Evolutionary conservation across 768 basidiomycete genomes (phyloP).

Genomic region (Cystofilobasidium ferigula): DNA sequence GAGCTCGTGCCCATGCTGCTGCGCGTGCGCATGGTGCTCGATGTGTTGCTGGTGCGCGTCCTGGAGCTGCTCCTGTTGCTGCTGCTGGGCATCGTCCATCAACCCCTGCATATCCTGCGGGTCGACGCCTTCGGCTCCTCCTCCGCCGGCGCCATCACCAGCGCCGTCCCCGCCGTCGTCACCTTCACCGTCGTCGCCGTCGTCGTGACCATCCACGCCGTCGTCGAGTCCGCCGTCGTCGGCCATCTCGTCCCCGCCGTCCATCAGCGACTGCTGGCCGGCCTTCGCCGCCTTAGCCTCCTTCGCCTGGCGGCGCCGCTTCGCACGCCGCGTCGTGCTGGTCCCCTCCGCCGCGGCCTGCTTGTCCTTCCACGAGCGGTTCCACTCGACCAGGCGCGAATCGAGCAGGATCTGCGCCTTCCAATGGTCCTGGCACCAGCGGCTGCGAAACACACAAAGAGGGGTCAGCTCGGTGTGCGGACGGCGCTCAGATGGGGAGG

Average conservation of each 20-base stretch:
- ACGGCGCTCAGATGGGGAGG: not conserved
- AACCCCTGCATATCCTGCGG: no score
- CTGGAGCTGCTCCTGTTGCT: no score
- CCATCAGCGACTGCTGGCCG: not conserved
- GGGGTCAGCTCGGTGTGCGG: not conserved
- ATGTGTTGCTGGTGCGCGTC: no score
- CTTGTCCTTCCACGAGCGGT: constrained; percentile 12
- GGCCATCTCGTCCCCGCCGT: not conserved
- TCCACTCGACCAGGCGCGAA: constrained; percentile 11
- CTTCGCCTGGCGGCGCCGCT: not conserved
- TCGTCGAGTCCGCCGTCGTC: not conserved
- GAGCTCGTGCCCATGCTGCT: no score
- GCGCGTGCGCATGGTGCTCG: no score
- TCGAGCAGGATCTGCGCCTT: constrained; percentile 12
- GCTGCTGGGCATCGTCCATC: no score
- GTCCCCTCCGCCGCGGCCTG: not conserved
- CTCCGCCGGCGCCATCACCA: no score
- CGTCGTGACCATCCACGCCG: not conserved
- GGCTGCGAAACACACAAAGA: not conserved
- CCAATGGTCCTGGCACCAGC: constrained; percentile 16
- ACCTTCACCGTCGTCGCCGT: not conserved
- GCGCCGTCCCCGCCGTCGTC: no score
- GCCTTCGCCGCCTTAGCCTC: not conserved
- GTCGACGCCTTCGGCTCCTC: no score
- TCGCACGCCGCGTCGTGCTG: not conserved